A percentile compares a stretch with the other conserved stretches of the same genome.
Conservation (phyloP, 2,329 filamentous ascomycete genomes). For the Calonectria fujianensis region DNA sequence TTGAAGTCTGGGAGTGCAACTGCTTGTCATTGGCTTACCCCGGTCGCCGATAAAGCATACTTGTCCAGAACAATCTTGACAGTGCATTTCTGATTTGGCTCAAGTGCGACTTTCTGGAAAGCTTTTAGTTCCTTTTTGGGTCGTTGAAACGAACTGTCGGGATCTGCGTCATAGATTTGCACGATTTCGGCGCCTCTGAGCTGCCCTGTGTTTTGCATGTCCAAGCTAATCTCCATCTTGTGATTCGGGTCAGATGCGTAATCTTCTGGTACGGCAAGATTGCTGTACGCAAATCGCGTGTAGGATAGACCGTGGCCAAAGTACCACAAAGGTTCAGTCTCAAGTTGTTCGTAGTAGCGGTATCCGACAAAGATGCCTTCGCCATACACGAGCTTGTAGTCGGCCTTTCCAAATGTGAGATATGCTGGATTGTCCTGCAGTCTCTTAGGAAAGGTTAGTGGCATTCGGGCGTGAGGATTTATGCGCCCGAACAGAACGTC, state of each 20-base stretch:
- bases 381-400: neutral
- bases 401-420: slow-evolving; percentile 3
- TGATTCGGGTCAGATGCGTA: neutral
- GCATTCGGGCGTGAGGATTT: neutral
- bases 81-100: neutral
- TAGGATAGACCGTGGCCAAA: neutral
- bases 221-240: neutral
- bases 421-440: neutral
- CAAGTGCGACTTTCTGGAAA: neutral
- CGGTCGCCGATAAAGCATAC: neutral
- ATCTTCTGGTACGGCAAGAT: neutral
- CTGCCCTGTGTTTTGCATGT: neutral
- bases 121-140: neutral
- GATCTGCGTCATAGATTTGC: neutral
- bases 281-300: neutral
- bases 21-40: too few relatives aligned
- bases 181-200: neutral
- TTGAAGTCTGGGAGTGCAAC: too few relatives aligned
- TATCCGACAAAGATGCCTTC: slow-evolving; percentile 2
- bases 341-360: neutral
- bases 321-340: slow-evolving; percentile 2
- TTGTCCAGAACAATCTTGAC: neutral
- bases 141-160: neutral
- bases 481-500: neutral
- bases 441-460: neutral